Evolutionary conservation across 148 eudicot genomes (phyloP).

Genomic region (Simmondsia chinensis): DNA sequence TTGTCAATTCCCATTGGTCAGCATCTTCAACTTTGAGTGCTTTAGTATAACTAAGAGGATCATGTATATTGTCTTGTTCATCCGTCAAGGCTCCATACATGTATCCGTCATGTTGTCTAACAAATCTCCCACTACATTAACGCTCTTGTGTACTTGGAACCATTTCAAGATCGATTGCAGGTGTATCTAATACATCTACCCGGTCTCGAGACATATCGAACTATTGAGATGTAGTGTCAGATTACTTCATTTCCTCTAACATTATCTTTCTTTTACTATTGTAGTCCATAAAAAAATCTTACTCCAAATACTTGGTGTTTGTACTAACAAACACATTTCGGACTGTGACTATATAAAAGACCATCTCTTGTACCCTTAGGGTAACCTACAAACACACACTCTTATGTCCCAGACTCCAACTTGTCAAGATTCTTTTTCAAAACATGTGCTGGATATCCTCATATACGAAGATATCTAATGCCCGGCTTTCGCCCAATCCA

Average conservation of each 20-base stretch:
- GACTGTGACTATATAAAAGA: neutral
- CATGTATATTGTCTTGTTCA: neutral
- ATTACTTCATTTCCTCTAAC: neutral
- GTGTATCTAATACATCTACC: too few species aligned
- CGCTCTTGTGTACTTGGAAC: too few species aligned
- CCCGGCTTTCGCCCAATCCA: neutral
- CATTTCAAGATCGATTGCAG: too few species aligned
- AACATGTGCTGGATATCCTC: neutral
- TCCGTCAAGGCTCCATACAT: too few species aligned
- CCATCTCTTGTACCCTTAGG: neutral
- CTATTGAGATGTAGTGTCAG: neutral
- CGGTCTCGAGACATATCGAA: neutral
- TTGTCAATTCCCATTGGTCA: neutral
- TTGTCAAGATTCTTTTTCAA: neutral
- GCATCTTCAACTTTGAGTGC: too few species aligned
- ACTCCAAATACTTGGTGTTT: neutral
- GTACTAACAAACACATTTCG: neutral
- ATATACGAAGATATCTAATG: neutral
- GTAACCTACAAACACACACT: neutral
- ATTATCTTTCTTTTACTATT: neutral
- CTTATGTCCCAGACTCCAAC: neutral
- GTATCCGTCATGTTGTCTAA: too few species aligned
- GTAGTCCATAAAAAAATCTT: neutral
- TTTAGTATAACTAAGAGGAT: neutral
- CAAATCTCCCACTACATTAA: too few species aligned